Evolutionary conservation across 2,329 filamentous ascomycete species (phyloP), one percentile per base, ranked within the genome.

Genomic region (Beauveria sp.): DNA sequence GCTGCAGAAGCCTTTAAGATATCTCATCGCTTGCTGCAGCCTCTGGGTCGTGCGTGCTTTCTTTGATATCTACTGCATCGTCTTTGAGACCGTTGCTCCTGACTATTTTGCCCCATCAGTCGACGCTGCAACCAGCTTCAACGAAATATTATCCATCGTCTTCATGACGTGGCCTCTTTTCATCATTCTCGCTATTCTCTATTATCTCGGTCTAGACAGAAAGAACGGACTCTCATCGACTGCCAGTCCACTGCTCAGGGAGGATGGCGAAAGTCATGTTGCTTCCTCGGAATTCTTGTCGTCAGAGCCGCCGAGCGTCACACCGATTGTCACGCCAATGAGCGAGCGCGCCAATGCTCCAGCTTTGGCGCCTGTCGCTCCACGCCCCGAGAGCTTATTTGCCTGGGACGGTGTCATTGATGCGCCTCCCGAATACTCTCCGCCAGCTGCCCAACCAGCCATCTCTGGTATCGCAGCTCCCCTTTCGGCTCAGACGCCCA

Each of bases 191-290:
- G 40, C 53, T 14, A 38, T 74, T 14, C 60, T 72, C 1, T 72
- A 71, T 43, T 62, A 63, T 8, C 61, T 75, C 3, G 72, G 70
- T 1, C 56, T 51, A 3, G 67, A 65, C 9, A 71, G 66, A 22
- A 34, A 53, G 5, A 66, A 67, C 7, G 71, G 71, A 0, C 43
- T 74, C 8, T 73, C 70, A 67, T 69, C 69, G 0, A 65, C 58
- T 4, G 9, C 49, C 22, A 64, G 67, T 8, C 64, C 66, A 16
- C 54, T 65, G 5, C 64, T 65, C 28, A 63, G 65, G 63, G 18
- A 59, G n/a, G 16, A 51, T 24, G 34, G 55, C 51, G 31, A 62
- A 50, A 9, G 61, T 26, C 45, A 64, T 14, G 22, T 56, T 63
- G 24, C 64, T 2, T 46, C 45, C 1, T 62, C 49, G 8, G 45